Conservation (phyloP, 495 filamentous ascomycete species). For the Aspergillus leporis region DNA sequence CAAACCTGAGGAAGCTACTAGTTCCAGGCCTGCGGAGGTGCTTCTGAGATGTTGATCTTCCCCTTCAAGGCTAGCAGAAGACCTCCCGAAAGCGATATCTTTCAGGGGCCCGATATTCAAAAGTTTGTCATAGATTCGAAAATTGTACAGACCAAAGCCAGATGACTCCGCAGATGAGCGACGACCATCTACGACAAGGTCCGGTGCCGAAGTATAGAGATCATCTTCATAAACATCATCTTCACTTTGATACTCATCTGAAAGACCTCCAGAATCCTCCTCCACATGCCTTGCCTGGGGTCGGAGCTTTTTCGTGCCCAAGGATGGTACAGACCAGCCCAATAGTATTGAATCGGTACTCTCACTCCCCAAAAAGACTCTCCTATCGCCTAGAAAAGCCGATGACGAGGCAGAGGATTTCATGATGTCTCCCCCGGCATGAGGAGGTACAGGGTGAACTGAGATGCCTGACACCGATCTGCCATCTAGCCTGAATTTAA, state of each 20-base stretch:
- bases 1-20: slow-evolving; percentile 71
- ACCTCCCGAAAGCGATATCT: slow-evolving; percentile 64
- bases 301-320: slow-evolving; percentile 43
- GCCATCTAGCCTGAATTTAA: slow-evolving; percentile 89
- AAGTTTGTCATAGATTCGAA: slow-evolving; percentile 75
- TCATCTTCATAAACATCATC: slow-evolving; percentile 76
- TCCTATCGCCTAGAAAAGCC: slow-evolving; percentile 64
- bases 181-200: slow-evolving; percentile 21
- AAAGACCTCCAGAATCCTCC: slow-evolving; percentile 41
- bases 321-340: slow-evolving; percentile 68
- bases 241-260: slow-evolving; percentile 56
- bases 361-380: slow-evolving; percentile 83
- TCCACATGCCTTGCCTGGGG: slow-evolving; percentile 51
- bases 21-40: slow-evolving; percentile 59
- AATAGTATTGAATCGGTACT: slow-evolving; percentile 80
- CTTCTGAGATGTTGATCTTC: slow-evolving; percentile 26
- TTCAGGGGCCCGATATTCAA: slow-evolving; percentile 75
- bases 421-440: slow-evolving; percentile 61
- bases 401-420: slow-evolving; percentile 67
- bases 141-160: slow-evolving; percentile 60
- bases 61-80: slow-evolving; percentile 17
- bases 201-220: slow-evolving; percentile 56
- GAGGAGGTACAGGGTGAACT: slow-evolving; percentile 59
- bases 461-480: slow-evolving; percentile 84
- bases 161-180: slow-evolving; percentile 23